These are phyloP conservation scores for Coemansia sp. DNA, from an alignment of 192 early-diverging fungal species.

Conservation along the genomic window DNA sequence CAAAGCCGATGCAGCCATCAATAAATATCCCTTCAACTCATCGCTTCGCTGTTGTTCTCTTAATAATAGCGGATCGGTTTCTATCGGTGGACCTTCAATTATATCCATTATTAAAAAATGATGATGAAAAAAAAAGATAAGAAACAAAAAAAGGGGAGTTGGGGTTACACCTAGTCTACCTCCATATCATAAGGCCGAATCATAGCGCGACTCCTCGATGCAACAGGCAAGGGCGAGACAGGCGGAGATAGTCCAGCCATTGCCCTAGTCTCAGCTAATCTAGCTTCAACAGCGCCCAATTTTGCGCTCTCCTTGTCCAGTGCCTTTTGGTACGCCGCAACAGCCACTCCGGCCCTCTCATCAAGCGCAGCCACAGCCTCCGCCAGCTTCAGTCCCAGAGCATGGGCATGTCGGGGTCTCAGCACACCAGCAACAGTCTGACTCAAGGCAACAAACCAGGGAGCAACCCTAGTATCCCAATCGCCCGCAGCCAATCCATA, in stretches of 20 bases:
- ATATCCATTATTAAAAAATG: not conserved
- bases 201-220: not conserved
- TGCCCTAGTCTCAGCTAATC: slow-evolving; percentile 34
- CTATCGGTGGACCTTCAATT: not conserved
- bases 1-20: slow-evolving; percentile 73
- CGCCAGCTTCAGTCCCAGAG: slow-evolving; percentile 11
- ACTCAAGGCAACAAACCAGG: slow-evolving; percentile 50
- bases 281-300: slow-evolving; percentile 41
- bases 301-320: slow-evolving; percentile 50
- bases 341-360: slow-evolving; percentile 2
- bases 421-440: slow-evolving; percentile 48
- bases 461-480: slow-evolving; percentile 32
- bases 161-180: not conserved
- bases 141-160: not conserved
- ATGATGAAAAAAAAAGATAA: not conserved
- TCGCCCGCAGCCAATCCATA: slow-evolving; percentile 16
- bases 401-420: slow-evolving; percentile 50
- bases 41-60: slow-evolving; percentile 20
- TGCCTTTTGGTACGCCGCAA: slow-evolving; percentile 40
- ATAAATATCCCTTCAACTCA: slow-evolving; percentile 40
- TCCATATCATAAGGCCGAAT: not conserved
- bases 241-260: slow-evolving; percentile 1
- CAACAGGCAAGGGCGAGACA: not conserved
- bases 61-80: not conserved
- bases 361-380: not conserved